phyloP scores from a whole-genome alignment of 495 filamentous ascomycete genomes.

The Letharia lupina region DNA sequence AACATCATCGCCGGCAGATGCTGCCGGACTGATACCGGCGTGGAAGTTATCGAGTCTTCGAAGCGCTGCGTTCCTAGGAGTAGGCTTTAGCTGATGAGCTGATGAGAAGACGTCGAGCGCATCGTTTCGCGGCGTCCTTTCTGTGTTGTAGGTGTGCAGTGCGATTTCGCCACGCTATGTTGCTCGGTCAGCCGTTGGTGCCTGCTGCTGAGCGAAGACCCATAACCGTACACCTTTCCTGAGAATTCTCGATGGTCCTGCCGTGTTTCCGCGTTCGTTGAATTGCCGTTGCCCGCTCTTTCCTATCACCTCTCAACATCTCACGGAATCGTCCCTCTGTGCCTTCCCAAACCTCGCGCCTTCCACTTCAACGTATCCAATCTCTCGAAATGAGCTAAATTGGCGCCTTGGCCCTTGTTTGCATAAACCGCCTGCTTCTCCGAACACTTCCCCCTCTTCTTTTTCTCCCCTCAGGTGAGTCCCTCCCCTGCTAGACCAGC shows the following conservation, averaged over 20 bases:
- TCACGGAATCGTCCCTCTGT: neutral
- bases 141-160: no score
- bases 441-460: conserved; percentile 7
- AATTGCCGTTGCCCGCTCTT: neutral
- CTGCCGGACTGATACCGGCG: no score
- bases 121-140: no score
- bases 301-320: neutral
- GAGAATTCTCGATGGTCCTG: no score
- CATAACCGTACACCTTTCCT: no score
- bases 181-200: no score
- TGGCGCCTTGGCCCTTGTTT: conserved; percentile 2
- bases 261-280: neutral
- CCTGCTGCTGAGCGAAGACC: no score
- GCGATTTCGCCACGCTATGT: no score
- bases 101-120: no score
- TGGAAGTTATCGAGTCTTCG: no score
- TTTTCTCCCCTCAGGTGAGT: conserved; percentile 1
- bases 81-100: no score
- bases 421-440: neutral
- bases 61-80: no score
- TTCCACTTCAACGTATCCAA: neutral
- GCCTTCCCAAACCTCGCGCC: neutral
- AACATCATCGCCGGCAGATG: neutral
- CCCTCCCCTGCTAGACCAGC: neutral
- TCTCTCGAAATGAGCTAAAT: neutral